phyloP scores from a whole-genome alignment of 2,329 filamentous ascomycete genomes.

The Tricladium varicosporioides region DNA sequence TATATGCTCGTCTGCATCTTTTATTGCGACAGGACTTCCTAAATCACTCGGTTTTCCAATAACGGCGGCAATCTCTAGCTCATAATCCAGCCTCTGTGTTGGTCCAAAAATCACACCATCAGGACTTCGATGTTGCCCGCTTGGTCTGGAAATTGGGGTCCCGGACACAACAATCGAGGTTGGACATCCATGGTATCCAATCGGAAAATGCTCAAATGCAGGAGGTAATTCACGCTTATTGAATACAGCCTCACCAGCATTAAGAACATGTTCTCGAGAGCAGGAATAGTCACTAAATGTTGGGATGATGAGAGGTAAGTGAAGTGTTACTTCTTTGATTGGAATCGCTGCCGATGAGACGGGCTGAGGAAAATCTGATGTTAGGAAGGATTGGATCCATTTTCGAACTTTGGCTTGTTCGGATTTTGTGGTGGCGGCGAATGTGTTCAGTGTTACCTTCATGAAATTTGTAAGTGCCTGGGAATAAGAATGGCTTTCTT shows the following conservation, averaged over 20 bases:
- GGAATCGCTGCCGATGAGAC: not conserved
- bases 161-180: conserved; percentile 75
- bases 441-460: no score
- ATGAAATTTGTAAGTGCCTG: no score
- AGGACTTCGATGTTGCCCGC: conserved; percentile 40
- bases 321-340: conserved; percentile 40
- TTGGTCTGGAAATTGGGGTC: conserved; percentile 62
- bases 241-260: conserved; percentile 44
- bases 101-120: conserved; percentile 21
- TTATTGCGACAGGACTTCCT: conserved; percentile 39
- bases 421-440: no score
- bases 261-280: conserved; percentile 51
- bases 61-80: conserved; percentile 24
- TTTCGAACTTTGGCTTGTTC: conserved; percentile 17
- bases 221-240: conserved; percentile 42
- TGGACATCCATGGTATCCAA: conserved; percentile 62
- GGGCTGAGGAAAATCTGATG: not conserved
- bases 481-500: no score
- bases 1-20: conserved; percentile 55
- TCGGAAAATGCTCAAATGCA: conserved; percentile 47
- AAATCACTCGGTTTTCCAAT: conserved; percentile 36
- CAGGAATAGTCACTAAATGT: conserved; percentile 60
- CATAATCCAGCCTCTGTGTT: conserved; percentile 36
- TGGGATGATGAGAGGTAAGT: conserved; percentile 53
- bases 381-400: not conserved